Base-by-base conservation (phyloP, 1,139 yeast species). In the Hanseniaspora sp. region DNA sequence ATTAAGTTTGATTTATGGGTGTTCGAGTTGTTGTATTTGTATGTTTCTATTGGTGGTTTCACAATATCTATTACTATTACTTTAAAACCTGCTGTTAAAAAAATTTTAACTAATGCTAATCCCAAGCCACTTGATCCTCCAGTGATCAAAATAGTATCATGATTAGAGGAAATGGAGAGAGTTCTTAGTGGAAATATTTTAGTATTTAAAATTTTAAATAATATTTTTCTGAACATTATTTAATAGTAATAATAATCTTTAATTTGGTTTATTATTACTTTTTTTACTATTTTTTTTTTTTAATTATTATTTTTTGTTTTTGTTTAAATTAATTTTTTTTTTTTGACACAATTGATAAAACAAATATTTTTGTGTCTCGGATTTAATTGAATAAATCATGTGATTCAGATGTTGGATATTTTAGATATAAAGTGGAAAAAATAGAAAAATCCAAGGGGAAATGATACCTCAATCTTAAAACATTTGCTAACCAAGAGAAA, bases 121-220 rank as follows among this genome's bases (percentile, higher is more conserved):
- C 96, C 96, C 29, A 90, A 71, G 0, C 96, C 96, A 0, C 78
- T 70, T 2, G 77, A 64, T 0, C 96, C 96, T 0, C 96, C 96
- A 0, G 96, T 88, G 30, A 90, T 71, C n/a, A 87, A 67, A 0
- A 82, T 83, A 12, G 83, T 47, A 13, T 47, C 52, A 4, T 38
- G 23, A 3, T 28, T 38, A 9, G 42, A 43, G 3, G 49, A 39
- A 9, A 44, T 23, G 12, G 18, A 28, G 3, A 35, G 18, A 18
- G 28, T 23, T 12, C 35, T 35, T 13, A 35, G 13, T 17, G 53
- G 43, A 42, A 48, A 23, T 6, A 48, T n/a, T 38, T 28, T 42
- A 12, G 23, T 12, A 28, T 18, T 13, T 41, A 17, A 17, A 5
- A 13, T 34, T 35, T 47, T n/a, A 23, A 23, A 23, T 4, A 23